phyloP scores from a whole-genome alignment of 345 rosid species.

The Populus davidiana region DNA sequence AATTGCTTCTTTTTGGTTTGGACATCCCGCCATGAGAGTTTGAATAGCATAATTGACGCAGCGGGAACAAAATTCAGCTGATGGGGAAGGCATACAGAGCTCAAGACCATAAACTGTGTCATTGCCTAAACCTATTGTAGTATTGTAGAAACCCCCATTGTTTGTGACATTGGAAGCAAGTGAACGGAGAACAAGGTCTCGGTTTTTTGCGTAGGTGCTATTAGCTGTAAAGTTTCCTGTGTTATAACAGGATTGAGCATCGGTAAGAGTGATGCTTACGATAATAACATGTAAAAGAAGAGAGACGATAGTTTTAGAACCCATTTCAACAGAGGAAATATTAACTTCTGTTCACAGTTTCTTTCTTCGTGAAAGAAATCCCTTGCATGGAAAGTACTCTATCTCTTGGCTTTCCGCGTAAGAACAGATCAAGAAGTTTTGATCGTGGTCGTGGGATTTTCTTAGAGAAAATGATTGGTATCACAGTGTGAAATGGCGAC shows the following conservation, averaged over 20 bases:
- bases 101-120: slow-evolving; percentile 22
- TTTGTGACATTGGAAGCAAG: slow-evolving; percentile 20
- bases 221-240: neutral
- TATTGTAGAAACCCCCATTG: slow-evolving; percentile 23
- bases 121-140: slow-evolving; percentile 15
- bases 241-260: neutral
- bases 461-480: too few relatives aligned
- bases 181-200: neutral
- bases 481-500: too few relatives aligned
- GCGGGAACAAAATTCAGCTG: slow-evolving; percentile 16
- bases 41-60: slow-evolving; percentile 17
- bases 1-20: slow-evolving; percentile 18
- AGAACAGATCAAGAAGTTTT: too few relatives aligned
- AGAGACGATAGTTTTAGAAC: neutral
- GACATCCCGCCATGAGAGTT: slow-evolving; percentile 13
- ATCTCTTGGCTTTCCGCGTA: too few relatives aligned
- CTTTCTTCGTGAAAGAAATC: too few relatives aligned
- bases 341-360: too few relatives aligned
- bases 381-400: too few relatives aligned
- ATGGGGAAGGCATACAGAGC: slow-evolving; percentile 7
- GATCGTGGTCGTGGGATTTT: too few relatives aligned
- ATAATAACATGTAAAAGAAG: neutral
- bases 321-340: too few relatives aligned
- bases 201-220: neutral
- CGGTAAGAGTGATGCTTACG: neutral